phyloP scores from a whole-genome alignment of 1,284 basidiomycete species.

The Trichosporon asahii region DNA sequence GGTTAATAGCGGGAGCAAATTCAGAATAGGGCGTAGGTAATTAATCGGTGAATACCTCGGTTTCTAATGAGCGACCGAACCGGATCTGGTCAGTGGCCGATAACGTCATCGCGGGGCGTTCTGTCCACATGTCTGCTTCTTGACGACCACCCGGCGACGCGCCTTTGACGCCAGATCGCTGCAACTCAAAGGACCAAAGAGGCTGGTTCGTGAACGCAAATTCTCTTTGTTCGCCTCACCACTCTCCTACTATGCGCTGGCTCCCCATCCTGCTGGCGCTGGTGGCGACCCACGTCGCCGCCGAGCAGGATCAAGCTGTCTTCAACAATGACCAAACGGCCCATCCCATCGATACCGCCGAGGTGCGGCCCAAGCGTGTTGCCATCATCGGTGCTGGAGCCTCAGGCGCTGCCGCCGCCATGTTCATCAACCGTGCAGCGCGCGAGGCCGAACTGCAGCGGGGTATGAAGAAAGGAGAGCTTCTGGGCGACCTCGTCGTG shows the following conservation, averaged over 20 bases:
- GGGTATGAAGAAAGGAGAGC: conserved; percentile 55
- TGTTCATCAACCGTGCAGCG: conserved; percentile 64
- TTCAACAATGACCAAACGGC: not conserved
- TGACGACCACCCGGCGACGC: not conserved
- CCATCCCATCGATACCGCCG: not conserved
- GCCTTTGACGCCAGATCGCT: not conserved
- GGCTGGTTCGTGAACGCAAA: no score
- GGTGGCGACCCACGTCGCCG: not conserved
- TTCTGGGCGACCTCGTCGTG: conserved; percentile 67
- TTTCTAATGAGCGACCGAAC: not conserved
- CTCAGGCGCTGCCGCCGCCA: conserved; percentile 77
- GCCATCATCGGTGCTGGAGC: conserved; percentile 88
- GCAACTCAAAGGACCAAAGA: not conserved
- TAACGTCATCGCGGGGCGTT: not conserved
- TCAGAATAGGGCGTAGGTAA: not conserved
- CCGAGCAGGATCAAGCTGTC: not conserved
- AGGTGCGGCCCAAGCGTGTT: conserved; percentile 50
- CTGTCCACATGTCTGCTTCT: conserved; percentile 1
- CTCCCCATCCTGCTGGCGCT: not conserved
- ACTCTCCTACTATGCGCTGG: not conserved
- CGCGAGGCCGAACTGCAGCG: conserved; percentile 65
- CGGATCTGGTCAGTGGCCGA: not conserved
- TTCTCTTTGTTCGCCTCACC: not conserved
- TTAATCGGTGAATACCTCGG: not conserved
- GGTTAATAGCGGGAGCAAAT: not conserved